Evolutionary conservation across 2,329 filamentous ascomycete genomes (phyloP).

Genomic region (Colletotrichum cuscutae): DNA sequence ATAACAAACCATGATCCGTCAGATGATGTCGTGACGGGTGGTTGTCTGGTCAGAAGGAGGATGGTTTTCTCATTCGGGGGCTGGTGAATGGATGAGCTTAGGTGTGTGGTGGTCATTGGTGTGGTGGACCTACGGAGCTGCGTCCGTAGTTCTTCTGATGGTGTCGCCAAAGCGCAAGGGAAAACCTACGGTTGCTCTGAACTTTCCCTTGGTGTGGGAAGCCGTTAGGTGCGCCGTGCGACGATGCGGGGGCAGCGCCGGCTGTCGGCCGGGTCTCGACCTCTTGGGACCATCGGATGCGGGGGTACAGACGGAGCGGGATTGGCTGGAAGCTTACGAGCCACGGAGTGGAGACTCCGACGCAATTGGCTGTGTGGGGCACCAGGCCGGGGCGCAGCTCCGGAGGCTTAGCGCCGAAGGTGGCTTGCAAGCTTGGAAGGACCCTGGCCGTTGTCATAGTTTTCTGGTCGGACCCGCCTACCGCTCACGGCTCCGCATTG

Average conservation of each 20-base stretch:
- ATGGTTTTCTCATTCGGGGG: neutral
- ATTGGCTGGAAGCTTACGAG: neutral
- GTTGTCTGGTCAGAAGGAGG: neutral
- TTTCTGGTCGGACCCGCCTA: neutral
- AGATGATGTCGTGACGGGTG: neutral
- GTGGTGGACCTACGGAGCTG: neutral
- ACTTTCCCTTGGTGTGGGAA: neutral
- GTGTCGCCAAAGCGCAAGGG: neutral
- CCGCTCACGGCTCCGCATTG: neutral
- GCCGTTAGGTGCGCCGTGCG: neutral
- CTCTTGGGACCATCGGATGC: neutral
- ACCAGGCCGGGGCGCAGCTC: neutral
- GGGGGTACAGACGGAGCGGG: neutral
- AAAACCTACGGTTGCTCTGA: neutral
- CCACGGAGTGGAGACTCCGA: neutral
- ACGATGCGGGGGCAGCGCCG: neutral
- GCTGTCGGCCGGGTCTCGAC: neutral
- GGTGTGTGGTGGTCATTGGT: neutral
- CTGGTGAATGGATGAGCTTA: constrained; percentile 2
- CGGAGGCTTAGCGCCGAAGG: neutral
- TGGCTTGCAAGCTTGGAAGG: neutral
- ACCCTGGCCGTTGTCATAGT: neutral
- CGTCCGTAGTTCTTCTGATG: neutral
- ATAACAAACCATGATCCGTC: neutral
- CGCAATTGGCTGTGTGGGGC: neutral